Evolutionary conservation across 2,329 filamentous ascomycete species (phyloP).

Genomic region (Claviceps sp.): DNA sequence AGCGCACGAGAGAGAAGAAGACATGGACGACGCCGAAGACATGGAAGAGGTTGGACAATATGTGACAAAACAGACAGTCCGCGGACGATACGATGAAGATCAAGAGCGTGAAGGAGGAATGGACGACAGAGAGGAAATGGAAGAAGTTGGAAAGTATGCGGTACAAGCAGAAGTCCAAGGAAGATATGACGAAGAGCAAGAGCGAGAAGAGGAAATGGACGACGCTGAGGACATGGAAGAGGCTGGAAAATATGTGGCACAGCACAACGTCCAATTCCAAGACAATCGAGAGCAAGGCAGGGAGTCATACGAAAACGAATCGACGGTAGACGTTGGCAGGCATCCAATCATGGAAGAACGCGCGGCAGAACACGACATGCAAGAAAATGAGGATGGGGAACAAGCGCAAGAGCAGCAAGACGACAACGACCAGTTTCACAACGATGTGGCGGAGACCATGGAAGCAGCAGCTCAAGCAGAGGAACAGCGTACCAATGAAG

Average conservation of each 20-base stretch:
- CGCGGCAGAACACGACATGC: background rate
- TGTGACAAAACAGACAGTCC: background rate
- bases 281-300: background rate
- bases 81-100: background rate
- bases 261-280: background rate
- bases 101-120: background rate
- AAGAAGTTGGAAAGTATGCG: background rate
- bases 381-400: background rate
- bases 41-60: background rate
- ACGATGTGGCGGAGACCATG: slow-evolving; percentile 1
- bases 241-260: background rate
- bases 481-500: background rate
- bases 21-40: background rate
- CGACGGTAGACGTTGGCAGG: background rate
- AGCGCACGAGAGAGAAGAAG: background rate
- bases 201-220: too few species aligned
- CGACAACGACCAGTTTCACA: background rate
- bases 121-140: background rate
- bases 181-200: too few species aligned
- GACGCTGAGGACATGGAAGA: background rate
- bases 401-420: slow-evolving; percentile 6
- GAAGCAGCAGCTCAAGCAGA: slow-evolving; percentile 6
- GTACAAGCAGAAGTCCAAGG: background rate
- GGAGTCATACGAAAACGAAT: background rate
- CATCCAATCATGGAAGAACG: slow-evolving; percentile 5